Evolutionary conservation across 176 grass and related monocot genomes (phyloP), one percentile per base, ranked within the genome.

Genomic region (Cymbopogon citratus): DNA sequence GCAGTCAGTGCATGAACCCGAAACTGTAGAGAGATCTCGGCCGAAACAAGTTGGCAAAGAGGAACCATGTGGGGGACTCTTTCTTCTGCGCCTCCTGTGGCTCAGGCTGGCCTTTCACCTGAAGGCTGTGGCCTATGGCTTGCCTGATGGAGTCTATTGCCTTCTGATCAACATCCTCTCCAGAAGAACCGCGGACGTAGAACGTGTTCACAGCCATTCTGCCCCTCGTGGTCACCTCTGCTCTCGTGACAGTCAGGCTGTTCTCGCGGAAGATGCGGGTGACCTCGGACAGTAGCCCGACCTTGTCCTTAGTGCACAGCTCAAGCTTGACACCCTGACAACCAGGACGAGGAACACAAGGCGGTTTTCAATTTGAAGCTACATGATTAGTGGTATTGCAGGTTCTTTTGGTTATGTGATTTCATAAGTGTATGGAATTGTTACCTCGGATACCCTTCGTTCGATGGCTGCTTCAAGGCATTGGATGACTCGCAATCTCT

Each of bases 211-310:
- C 44, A 24, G 87, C 90, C 72, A 75, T 96, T 21, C 74, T 75
- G 61, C 80, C 90, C 79, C 73, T 84, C n/a, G 93, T 96, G 67
- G 76, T 81, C 21, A 96, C 93, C 52, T 96, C 90, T 66, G 93
- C 93, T 76, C 90, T 96, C 72, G 87, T 92, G 27, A 95, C 87
- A 0, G 85, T 92, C 63, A 95, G 76, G 84, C 93, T 85, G 83
- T 95, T 85, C 86, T 95, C 93, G 0, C 93, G 93, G 76, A 96
- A 96, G 74, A 92, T 96, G 64, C 93, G 87, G 38, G 93, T 96
- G 28, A 96, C 88, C 63, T 96, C 93, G 0, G 93, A 96, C 5
- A 96, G 83, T 67, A 96, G 72, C 35, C 93, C 93, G 0, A 96
- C 80, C 72, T 87, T 85, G 82, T 96, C 93, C 23, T 76, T 79